Evolutionary conservation across 345 rosid genomes (phyloP), one percentile per base, ranked within the genome.

Genomic region (Melastoma malabathricum): DNA sequence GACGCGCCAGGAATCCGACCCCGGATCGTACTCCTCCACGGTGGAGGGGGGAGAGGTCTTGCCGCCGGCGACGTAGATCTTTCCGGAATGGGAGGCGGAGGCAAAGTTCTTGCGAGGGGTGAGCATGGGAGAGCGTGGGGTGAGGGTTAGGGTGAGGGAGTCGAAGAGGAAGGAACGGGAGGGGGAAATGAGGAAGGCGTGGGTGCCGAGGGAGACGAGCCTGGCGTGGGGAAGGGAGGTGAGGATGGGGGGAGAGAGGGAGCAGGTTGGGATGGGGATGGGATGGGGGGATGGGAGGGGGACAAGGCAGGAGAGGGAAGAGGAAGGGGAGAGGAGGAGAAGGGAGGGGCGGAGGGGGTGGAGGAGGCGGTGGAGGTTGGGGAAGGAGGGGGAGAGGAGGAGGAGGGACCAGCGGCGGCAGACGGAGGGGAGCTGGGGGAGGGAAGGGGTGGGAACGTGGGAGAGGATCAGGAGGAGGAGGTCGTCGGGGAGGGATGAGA

Each of bases 351-450:
- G 76, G 58, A 79, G 72, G 18, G 71, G 73, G 45, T 68, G 61
- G 50, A 47, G 72, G 62, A 63, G 69, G 52, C 88, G 89, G 58
- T 86, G 90, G 70, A 83, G 78, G 53, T 58, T 62, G 67, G 77
- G 57, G 57, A 89, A 86, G 62, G 77, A 66, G 12, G 84, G 67
- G 50, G 83, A 81, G 44, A 64, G 73, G 60, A 89, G 75, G 56
- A 89, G 77, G 57, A 67, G 68, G 54, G 77, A 77, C 97, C 97
- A 89, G 47, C 89, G 95, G 66, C 88, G 90, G 63, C 90, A 86
- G 46, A 86, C 90, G 58, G 62, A 34, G 62, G 84, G 61, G 58
- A 79, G 57, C 43, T 87, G 64, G 14, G 81, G 77, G 61, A 89
- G 81, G 1, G 85, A 75, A 23, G 83, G 55, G 15, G 89, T 66